A percentile compares a stretch with the other conserved stretches of the same genome.
Conservation (phyloP, 306 rosid species). For the Leucaena leucocephala region DNA sequence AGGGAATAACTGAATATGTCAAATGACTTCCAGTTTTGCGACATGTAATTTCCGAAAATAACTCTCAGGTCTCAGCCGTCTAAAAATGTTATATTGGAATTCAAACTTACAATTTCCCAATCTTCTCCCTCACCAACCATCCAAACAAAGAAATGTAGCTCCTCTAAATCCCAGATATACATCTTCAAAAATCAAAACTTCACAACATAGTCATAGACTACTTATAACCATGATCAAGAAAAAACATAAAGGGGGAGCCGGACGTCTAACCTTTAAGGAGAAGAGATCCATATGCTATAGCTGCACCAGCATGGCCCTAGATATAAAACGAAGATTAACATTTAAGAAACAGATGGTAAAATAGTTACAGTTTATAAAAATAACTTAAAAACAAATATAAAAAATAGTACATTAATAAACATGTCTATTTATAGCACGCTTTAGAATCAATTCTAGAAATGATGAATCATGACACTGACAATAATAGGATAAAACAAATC, state of each 20-base stretch:
- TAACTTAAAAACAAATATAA: neutral
- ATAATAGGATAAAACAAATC: neutral
- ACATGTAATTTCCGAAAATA: neutral
- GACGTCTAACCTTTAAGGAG: constrained; percentile 74
- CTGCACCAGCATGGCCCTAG: constrained; percentile 94
- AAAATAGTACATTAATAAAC: neutral
- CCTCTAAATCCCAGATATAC: neutral
- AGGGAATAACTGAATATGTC: neutral
- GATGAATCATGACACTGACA: no score
- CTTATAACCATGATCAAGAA: constrained; percentile 11
- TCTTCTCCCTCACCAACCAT: neutral
- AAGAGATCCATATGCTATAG: constrained; percentile 93
- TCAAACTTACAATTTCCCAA: neutral
- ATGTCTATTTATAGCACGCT: neutral
- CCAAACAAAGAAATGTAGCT: neutral
- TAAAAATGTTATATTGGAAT: neutral
- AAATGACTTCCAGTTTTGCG: neutral
- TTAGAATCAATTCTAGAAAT: neutral
- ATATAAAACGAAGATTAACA: constrained; percentile 4
- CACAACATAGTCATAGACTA: neutral
- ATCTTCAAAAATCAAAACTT: constrained; percentile 10
- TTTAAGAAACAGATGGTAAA: constrained; percentile 18
- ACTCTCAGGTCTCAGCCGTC: neutral
- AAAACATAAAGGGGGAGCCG: neutral
- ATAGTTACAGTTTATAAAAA: neutral